Evolutionary conservation across 1,284 basidiomycete genomes (phyloP), one percentile per base, ranked within the genome.

Genomic region (Xanthoconium separans): DNA sequence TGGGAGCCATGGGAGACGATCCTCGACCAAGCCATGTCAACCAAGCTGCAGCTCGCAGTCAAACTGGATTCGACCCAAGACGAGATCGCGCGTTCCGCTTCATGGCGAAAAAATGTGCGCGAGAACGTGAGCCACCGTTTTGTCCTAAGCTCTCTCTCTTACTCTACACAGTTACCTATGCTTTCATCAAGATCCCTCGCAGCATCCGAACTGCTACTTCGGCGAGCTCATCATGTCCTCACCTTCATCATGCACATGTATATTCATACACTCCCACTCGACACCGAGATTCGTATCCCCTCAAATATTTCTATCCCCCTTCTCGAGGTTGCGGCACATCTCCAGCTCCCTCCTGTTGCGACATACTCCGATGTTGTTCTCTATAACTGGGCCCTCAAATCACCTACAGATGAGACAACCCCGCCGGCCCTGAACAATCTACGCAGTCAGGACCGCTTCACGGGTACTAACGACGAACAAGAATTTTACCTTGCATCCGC

Each of bases 341-440:
- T 98, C 15, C 89, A 90, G 56, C 74, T 98, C 1, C 95, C 96
- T 0, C 95, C 95, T 0, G 79, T 98, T 41, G 78, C 96, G 44
- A 98, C 95, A 2, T 98, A 97, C 66, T 91, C 95, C 12, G 95
- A 96, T 68, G 90, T 89, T 30, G 95, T 98, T 3, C 79, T 98
- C 8, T 98, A 95, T 77, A 97, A 98, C 67, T 97, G 93, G 92
- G 70, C 74, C 9, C 75, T 82, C 69, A 75, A n/a, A 51, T 54
- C 50, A 61, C 55, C 56, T 48, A 53, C 48, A 9, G 49, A 61
- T 3, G 48, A 48, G 37, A 51, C 46, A n/a, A 51, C 13, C 7
- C 55, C 55, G 20, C 66, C 55, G 39, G 64, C 82, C 56, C 69
- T 79, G 36, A 64, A 85, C 63, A 87, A 88, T 61, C 71, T 92